Evolutionary conservation across 768 basidiomycete genomes (phyloP), one percentile per base, ranked within the genome.

Genomic region (Brasilioporus rufonigricans): DNA sequence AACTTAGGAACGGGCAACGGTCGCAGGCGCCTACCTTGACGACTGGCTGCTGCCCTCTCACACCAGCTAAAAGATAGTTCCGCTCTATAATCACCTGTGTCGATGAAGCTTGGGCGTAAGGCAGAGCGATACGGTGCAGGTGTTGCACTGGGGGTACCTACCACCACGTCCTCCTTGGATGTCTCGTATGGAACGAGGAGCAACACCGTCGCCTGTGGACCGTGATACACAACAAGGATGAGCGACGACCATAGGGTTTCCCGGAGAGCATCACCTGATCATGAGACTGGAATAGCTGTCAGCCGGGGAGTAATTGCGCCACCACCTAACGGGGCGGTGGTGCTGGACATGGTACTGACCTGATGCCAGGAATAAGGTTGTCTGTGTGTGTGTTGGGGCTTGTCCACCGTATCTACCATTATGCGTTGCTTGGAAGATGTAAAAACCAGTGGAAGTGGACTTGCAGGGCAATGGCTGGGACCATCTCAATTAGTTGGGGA

Each of bases 331-430:
- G 14, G 14, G 21, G 27, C 19, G 26, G 18, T 14, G 16, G 36
- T n/a, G 19, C 24, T 50, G 24, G 32, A 26, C 6, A 44, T 23
- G 6, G 55, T 48, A 69, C 80, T 58, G 64, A 90, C 90, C 82
- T 92, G 90, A 71, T 92, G 91, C 90, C 90, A 92, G 59, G 90
- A 89, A 63, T 92, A 92, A 19, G 79, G 72, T 45, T 73, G 74
- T 60, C 69, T 71, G 38, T 66, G 70, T 48, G 56, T 59, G 12
- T 69, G 65, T 55, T 63, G 60, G 9, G 52, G 58, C 50, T 70
- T 70, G 43, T 71, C 61, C 59, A 61, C 61, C 56, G 54, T 55
- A 26, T 33, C 60, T 35, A 48, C 52, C 55, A 38, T 59, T 43
- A 32, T 57, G 50, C n/a, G 59, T 54, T 52, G 48, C 40, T 52